These are phyloP conservation scores for Plasmodium chabaudi DNA, from an alignment of 169 alveolate genomes.

Conservation along the genomic window DNA sequence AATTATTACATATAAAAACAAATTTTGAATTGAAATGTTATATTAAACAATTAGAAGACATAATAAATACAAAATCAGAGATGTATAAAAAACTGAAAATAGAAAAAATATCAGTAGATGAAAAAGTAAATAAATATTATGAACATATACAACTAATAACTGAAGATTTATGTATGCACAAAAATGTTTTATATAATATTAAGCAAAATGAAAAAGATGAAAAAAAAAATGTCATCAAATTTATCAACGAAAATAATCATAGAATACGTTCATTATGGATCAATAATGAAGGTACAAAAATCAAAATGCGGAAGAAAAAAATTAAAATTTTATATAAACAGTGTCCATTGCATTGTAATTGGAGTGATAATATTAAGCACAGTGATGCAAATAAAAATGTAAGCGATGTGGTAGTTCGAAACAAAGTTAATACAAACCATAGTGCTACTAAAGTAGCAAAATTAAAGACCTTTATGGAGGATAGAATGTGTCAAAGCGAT, in stretches of 20 bases:
- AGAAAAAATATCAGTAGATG: conserved; percentile 5
- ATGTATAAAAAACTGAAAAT: background rate
- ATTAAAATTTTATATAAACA: too few species aligned
- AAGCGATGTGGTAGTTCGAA: too few species aligned
- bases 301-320: too few species aligned
- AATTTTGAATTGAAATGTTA: conserved; percentile 38
- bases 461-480: too few species aligned
- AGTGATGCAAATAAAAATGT: too few species aligned
- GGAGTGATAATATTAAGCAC: too few species aligned
- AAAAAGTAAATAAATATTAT: conserved; percentile 9
- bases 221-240: background rate
- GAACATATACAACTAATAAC: conserved; percentile 10
- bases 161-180: conserved; percentile 10
- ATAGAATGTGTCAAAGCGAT: too few species aligned
- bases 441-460: too few species aligned
- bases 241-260: background rate
- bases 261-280: too few species aligned
- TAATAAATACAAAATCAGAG: background rate
- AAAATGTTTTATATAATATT: background rate
- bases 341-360: too few species aligned
- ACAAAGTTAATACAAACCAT: too few species aligned
- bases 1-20: conserved; percentile 13
- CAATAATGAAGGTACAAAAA: too few species aligned
- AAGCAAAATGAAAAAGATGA: conserved; percentile 1
- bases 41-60: conserved; percentile 3